These are phyloP conservation scores for Cunninghamia lanceolata DNA, from an alignment of 75 land plant genomes.

Conservation along the genomic window DNA sequence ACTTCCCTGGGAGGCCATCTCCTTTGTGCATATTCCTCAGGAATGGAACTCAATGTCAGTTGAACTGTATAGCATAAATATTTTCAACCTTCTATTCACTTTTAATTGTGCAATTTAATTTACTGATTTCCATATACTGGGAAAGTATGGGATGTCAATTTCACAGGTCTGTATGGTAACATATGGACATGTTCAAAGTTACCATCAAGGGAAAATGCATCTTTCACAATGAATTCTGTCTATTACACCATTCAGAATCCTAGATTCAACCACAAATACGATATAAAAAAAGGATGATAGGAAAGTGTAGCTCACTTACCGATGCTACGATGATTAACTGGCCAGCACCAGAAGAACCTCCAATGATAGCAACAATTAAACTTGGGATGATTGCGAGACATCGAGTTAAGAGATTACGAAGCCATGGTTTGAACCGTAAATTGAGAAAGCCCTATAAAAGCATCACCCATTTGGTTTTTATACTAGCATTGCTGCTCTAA, in stretches of 20 bases:
- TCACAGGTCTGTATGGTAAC: background rate
- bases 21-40: too few relatives aligned
- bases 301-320: slow-evolving; percentile 20
- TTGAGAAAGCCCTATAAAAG: slow-evolving; percentile 76
- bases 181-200: background rate
- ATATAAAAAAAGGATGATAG: background rate
- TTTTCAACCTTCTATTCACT: background rate
- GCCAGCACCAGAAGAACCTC: slow-evolving; percentile 92
- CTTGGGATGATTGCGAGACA: slow-evolving; percentile 83
- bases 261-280: background rate
- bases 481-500: background rate
- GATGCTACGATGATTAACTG: slow-evolving; percentile 76
- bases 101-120: too few relatives aligned
- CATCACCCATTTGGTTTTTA: background rate
- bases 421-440: slow-evolving; percentile 74
- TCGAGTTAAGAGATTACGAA: slow-evolving; percentile 71
- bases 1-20: background rate
- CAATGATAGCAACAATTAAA: slow-evolving; percentile 72
- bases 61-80: background rate
- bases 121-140: too few relatives aligned
- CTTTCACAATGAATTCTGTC: background rate
- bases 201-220: background rate
- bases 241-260: background rate
- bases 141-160: background rate
- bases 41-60: background rate